Percentiles rank a stretch among this genome's conserved stretches.
phyloP scores from a whole-genome alignment of 2,329 filamentous ascomycete species.

The Ophiocordyceps robertsii region DNA sequence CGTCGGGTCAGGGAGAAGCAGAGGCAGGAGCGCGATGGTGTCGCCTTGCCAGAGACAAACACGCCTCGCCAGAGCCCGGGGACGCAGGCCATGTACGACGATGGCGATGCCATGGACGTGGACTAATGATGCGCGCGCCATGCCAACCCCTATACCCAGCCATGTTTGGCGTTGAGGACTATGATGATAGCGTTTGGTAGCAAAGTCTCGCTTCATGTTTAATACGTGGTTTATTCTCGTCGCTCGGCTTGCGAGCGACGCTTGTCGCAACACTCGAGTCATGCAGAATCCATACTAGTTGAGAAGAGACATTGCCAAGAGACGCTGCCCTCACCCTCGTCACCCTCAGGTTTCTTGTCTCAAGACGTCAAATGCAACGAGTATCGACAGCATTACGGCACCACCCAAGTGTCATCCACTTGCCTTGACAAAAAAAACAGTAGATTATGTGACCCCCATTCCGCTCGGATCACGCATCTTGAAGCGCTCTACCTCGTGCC shows the following conservation, averaged over 20 bases:
- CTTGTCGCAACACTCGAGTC: too few species aligned
- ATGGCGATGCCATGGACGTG: conserved; percentile 61
- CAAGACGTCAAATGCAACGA: too few species aligned
- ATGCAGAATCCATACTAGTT: too few species aligned
- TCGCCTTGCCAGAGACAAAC: neutral
- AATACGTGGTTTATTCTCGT: neutral
- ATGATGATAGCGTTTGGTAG: neutral
- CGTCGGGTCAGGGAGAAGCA: conserved; percentile 50
- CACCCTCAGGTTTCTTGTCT: too few species aligned
- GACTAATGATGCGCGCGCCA: conserved; percentile 29
- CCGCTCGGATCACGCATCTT: neutral
- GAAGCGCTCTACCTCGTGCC: neutral
- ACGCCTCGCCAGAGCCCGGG: neutral
- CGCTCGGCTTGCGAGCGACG: too few species aligned
- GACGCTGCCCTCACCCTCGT: too few species aligned
- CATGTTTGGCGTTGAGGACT: too few species aligned
- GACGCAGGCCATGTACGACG: conserved; percentile 13
- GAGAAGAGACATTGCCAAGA: too few species aligned
- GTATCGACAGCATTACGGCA: too few species aligned
- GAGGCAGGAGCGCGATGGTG: conserved; percentile 22
- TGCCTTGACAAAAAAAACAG: neutral
- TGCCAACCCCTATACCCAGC: neutral
- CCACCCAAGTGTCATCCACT: too few species aligned
- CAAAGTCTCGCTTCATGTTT: neutral
- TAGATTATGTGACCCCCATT: neutral